These are phyloP conservation scores for Cladophialophora chaetospira DNA, from an alignment of 2,329 filamentous ascomycete species.

Conservation along the genomic window DNA sequence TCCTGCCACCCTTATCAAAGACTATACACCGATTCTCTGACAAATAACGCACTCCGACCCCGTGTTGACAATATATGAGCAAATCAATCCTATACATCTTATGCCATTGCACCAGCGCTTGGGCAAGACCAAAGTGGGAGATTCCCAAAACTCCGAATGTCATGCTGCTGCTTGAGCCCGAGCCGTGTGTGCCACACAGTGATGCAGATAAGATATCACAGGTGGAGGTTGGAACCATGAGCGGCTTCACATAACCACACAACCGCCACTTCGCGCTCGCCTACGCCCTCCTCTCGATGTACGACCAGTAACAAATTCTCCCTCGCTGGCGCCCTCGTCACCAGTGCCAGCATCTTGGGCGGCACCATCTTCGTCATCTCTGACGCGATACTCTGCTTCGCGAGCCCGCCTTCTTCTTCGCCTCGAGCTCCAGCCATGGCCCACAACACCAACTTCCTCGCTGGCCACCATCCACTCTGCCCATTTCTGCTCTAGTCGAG, in stretches of 20 bases:
- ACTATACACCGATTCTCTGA: background rate
- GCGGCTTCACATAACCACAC: slow-evolving; percentile 62
- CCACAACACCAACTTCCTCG: slow-evolving; percentile 71
- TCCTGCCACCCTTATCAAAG: background rate
- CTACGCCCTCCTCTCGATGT: slow-evolving; percentile 49
- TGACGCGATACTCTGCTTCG: slow-evolving; percentile 77
- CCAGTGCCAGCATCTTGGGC: slow-evolving; percentile 28
- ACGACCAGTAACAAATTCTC: slow-evolving; percentile 32
- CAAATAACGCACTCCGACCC: no score
- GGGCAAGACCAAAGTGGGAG: no score
- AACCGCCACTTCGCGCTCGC: slow-evolving; percentile 65
- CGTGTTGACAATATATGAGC: no score
- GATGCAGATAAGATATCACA: background rate
- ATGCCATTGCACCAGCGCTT: no score
- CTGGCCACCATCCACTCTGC: slow-evolving; percentile 89
- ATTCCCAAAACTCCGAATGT: no score
- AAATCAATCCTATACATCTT: no score
- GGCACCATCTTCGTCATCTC: slow-evolving; percentile 70
- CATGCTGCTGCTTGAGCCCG: no score
- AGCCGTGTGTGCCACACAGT: no score
- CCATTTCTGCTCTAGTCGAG: slow-evolving; percentile 86
- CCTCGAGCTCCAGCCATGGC: slow-evolving; percentile 62
- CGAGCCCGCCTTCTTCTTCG: slow-evolving; percentile 74
- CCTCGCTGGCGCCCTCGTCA: slow-evolving; percentile 38
- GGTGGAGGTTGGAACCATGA: background rate